Percentiles rank a stretch among this genome's conserved stretches.
Evolutionary conservation across 2,329 filamentous ascomycete genomes (phyloP).

Genomic region (Hymenoscyphus fraxineus): DNA sequence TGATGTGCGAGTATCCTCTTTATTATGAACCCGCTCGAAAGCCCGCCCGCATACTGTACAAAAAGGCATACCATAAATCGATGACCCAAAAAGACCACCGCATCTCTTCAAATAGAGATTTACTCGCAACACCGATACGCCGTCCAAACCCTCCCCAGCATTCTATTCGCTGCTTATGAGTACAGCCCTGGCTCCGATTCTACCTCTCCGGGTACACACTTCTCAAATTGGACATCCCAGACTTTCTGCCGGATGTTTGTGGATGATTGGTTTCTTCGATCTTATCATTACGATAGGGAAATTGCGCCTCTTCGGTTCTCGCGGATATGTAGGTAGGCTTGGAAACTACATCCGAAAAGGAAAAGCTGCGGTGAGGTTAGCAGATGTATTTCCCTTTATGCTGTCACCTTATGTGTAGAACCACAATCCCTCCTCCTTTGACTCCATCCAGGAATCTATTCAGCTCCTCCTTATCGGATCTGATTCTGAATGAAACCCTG

Average conservation of each 20-base stretch:
- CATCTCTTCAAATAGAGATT: slow-evolving; percentile 2
- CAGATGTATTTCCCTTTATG: not conserved
- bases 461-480: slow-evolving; percentile 1
- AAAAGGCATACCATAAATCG: not conserved
- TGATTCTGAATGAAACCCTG: slow-evolving; percentile 3
- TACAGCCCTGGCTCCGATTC: not conserved
- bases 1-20: not conserved
- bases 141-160: slow-evolving; percentile 5
- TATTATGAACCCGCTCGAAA: slow-evolving; percentile 4
- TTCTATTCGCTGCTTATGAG: slow-evolving; percentile 6
- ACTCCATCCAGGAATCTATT: not conserved
- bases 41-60: slow-evolving; percentile 3
- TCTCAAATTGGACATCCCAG: not conserved
- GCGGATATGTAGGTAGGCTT: slow-evolving; percentile 81
- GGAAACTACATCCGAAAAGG: slow-evolving; percentile 85
- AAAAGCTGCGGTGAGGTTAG: slow-evolving; percentile 54
- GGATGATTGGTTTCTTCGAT: not conserved
- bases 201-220: not conserved
- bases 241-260: slow-evolving; percentile 4
- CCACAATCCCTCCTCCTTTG: not conserved
- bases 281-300: slow-evolving; percentile 49
- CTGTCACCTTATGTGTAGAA: not conserved
- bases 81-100: not conserved
- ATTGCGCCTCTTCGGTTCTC: slow-evolving; percentile 82
- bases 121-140: slow-evolving; percentile 24